Evolutionary conservation across 331 rosid genomes (phyloP), one percentile per base, ranked within the genome.

Genomic region (Malus hybrid): DNA sequence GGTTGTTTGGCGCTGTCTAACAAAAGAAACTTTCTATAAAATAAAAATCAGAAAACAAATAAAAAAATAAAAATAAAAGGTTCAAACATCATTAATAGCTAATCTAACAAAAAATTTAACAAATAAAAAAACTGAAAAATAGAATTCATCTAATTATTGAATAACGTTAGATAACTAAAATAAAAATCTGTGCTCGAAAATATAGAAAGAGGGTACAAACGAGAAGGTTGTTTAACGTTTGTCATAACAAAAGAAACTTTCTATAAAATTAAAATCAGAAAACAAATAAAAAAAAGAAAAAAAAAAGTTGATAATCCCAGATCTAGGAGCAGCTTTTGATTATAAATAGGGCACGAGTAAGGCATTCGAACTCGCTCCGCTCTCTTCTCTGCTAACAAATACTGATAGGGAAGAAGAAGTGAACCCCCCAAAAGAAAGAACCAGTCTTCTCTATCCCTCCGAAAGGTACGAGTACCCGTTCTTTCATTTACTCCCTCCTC

Each of bases 301-400:
- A 39, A 2, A 39, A 39, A 9, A 9, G 46, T 28, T 31, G 29
- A 31, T 50, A 44, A 13, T 10, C 31, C 72, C 12, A 79, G 82
- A 79, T 72, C 82, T 31, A 6, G 34, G 2, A 4, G 71, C 1
- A 5, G 4, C 0, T 63, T 39, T 32, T 46, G 50, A 54, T 72
- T 74, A 80, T 80, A 80, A 80, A 74, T 79, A 61, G 0, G 24
- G 56, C 50, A 2, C 1, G 6, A 16, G 64, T 0, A 14, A 24
- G 6, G n/a, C 61, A 18, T 60, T 67, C 16, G 27, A 80, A 74
- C 75, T 80, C 79, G 83, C 78, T 66, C 83, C 72, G 48, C n/a
- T 74, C 83, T 74, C 79, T 68, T 80, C 69, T 33, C 54, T 59
- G 55, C 63, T 27, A 52, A 10, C 12, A 54, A 39, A 54, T 52